A percentile compares a stretch with the other conserved stretches of the same genome.
phyloP scores from a whole-genome alignment of 768 basidiomycete species.

The Boletus coccyginus region DNA sequence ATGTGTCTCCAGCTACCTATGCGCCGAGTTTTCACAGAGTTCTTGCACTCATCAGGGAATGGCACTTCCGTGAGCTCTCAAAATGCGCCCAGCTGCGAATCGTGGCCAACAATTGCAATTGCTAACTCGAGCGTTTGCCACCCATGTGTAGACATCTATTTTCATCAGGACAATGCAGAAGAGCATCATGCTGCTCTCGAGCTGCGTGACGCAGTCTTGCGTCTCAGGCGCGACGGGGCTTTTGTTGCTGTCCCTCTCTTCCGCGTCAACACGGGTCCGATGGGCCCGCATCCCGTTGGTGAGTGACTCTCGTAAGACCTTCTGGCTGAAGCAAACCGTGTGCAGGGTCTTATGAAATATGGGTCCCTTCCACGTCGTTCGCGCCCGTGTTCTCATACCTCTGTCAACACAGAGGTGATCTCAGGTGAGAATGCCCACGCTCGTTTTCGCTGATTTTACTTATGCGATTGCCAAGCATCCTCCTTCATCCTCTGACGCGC shows the following conservation, averaged over 20 bases:
- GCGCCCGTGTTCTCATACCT: conserved; percentile 75
- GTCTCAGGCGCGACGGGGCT: conserved; percentile 69
- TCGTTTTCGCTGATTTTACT: background rate
- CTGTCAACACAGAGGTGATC: conserved; percentile 58
- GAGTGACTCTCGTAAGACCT: conserved; percentile 19
- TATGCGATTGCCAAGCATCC: conserved; percentile 44
- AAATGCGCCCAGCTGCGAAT: background rate
- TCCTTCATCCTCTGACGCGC: conserved; percentile 72
- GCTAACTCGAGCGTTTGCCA: background rate
- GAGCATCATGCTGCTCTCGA: conserved; percentile 65
- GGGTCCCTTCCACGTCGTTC: conserved; percentile 76
- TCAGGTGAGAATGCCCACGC: conserved; percentile 47
- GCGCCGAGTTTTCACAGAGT: background rate
- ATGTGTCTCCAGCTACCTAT: conserved; percentile 16
- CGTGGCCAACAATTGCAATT: background rate
- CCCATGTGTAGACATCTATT: conserved; percentile 64
- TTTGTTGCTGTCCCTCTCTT: conserved; percentile 78
- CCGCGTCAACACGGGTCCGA: conserved; percentile 64
- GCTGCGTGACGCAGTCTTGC: conserved; percentile 68
- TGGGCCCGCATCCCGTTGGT: conserved; percentile 79
- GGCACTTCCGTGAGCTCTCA: conserved; percentile 67
- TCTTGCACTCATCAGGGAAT: conserved; percentile 46
- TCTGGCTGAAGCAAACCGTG: background rate
- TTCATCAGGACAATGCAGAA: conserved; percentile 61
- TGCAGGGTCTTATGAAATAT: conserved; percentile 77